Base-by-base conservation (phyloP, 768 basidiomycete species). In the Naganishia kalamii region DNA sequence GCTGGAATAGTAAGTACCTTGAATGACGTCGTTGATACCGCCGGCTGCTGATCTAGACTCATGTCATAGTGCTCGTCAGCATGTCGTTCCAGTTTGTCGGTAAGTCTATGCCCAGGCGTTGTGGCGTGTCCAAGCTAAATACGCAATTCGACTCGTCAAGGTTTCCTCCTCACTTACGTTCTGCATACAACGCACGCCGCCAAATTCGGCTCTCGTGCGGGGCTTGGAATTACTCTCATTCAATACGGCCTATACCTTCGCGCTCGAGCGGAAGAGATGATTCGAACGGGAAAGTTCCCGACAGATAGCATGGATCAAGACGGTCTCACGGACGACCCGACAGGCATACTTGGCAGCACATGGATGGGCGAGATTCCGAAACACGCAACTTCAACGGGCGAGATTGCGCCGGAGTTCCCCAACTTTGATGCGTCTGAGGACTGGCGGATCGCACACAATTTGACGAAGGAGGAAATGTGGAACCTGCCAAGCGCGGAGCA, bases 51-150 rank as follows among this genome's bases (percentile, higher is more conserved):
- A n/a, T 51, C 12, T 7, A n/a, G 25, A 7, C 2, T 21, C 46
- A 11, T 37, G 30, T 37, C 15, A 68, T 72, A 85, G 68, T 81
- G 85, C 84, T 92, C 80, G 86, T 90, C 64, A 93, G 91, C 7
- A 88, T 88, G 80, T 91, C 92, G 80, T 98, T 99, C 87, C 92
- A 97, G 79, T 93, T 97, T 77, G 84, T 94, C 72, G 93, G 66
- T 66, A 19, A 66, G 65, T 62, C 47, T 41, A 4, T 17, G 4
- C 17, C 10, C 6, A 35, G 11, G 15, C 30, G n/a, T 50, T 1
- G 12, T 21, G 2, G 27, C 0, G 3, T 4, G 43, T 15, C 15
- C 5, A 30, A 10, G 23, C 44, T 40, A 33, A 19, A 41, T 5
- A 13, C 4, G 0, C 19, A 6, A 17, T 12, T 0, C n/a, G 29